A percentile compares a stretch with the other conserved stretches of the same genome.
Conservation (phyloP, 768 basidiomycete species). For the Pleurotus citrinopileatus region DNA sequence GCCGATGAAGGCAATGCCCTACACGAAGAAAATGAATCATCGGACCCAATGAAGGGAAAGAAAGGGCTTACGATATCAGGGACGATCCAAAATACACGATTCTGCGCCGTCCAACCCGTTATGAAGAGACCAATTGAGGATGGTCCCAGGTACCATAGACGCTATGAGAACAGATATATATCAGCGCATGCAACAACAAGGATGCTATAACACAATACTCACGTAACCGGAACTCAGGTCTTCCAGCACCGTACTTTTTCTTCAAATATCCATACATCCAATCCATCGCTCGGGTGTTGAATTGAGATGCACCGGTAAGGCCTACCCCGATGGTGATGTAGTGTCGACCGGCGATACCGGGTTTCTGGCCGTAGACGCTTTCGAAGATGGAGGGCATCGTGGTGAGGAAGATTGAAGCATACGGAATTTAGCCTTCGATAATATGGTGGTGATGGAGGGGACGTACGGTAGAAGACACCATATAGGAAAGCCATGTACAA, state of each 20-base stretch:
- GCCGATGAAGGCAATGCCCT: slow-evolving; percentile 60
- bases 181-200: background rate
- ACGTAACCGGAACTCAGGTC: slow-evolving; percentile 51
- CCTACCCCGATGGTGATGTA: slow-evolving; percentile 74
- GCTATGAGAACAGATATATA: slow-evolving; percentile 31
- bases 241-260: slow-evolving; percentile 40
- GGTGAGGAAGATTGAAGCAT: slow-evolving; percentile 56
- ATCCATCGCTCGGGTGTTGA: slow-evolving; percentile 58
- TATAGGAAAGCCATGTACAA: slow-evolving; percentile 71
- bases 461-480: slow-evolving; percentile 55
- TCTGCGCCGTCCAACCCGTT: slow-evolving; percentile 66
- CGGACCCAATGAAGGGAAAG: background rate
- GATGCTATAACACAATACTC: slow-evolving; percentile 19
- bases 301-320: slow-evolving; percentile 45
- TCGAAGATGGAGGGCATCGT: slow-evolving; percentile 61
- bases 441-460: background rate
- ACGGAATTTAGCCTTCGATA: too few species aligned
- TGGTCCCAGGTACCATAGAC: slow-evolving; percentile 53
- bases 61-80: slow-evolving; percentile 53
- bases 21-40: background rate
- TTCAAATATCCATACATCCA: slow-evolving; percentile 47
- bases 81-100: slow-evolving; percentile 62
- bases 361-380: slow-evolving; percentile 46
- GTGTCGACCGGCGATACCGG: slow-evolving; percentile 63
- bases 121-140: slow-evolving; percentile 65